Percentiles rank a stretch among this genome's conserved stretches.
Conservation (phyloP, 129 eudicot genomes). For the Saussurea involucrata region DNA sequence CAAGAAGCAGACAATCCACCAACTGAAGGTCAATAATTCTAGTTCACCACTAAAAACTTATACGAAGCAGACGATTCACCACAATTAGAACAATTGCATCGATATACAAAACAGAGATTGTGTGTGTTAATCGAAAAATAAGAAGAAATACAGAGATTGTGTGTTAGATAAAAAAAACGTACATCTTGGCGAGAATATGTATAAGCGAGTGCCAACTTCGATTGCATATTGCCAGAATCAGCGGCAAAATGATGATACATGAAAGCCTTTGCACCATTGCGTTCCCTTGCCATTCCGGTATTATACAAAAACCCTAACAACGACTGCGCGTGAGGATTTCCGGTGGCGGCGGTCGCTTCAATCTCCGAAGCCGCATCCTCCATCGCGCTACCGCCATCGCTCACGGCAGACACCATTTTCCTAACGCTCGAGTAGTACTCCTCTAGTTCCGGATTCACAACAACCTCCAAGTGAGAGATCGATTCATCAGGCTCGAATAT, state of each 20-base stretch:
- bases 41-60: neutral
- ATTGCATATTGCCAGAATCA: slow-evolving; percentile 68
- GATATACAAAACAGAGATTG: neutral
- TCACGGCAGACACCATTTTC: slow-evolving; percentile 54
- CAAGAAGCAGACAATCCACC: neutral
- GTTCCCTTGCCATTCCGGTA: slow-evolving; percentile 64
- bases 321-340: slow-evolving; percentile 74
- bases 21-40: neutral
- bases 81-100: neutral
- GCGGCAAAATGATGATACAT: slow-evolving; percentile 79
- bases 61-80: neutral
- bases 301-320: slow-evolving; percentile 67
- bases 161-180: slow-evolving; percentile 2
- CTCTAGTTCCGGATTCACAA: slow-evolving; percentile 2
- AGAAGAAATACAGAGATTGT: neutral
- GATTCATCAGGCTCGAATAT: slow-evolving; percentile 56
- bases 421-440: slow-evolving; percentile 41
- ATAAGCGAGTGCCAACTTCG: slow-evolving; percentile 81
- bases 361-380: slow-evolving; percentile 64
- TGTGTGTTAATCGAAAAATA: neutral
- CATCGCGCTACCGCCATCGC: slow-evolving; percentile 57
- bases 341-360: slow-evolving; percentile 49
- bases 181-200: slow-evolving; percentile 81
- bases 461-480: neutral
- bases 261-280: slow-evolving; percentile 60